Evolutionary conservation across 2,329 filamentous ascomycete genomes (phyloP), one percentile per base, ranked within the genome.

Genomic region (Pseudocercospora vitis): DNA sequence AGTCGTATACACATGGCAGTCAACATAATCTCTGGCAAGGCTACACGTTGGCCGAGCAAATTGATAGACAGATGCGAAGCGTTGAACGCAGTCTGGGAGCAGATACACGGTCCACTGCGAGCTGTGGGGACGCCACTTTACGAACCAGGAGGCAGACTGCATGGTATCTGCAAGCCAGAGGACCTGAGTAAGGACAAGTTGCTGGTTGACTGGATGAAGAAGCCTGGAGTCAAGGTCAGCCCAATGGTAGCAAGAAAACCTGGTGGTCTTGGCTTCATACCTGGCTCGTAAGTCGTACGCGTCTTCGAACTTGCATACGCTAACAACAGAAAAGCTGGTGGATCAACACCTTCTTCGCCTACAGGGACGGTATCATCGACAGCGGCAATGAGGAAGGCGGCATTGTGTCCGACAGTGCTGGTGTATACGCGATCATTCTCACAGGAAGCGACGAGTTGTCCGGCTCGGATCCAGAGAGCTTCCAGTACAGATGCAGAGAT

Each of bases 1-100:
- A 75, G 74, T 5, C 71, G 76, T 14, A 74, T 79, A n/a, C 75
- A 78, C 53, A 65, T 69, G 28, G 76, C 76, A 0, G 63, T 79
- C 6, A 61, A 67, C 42, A 71, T 73, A 2, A 70, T 79, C 3
- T 58, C 72, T 7, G 74, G 75, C 3, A 69, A 70, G 21, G 75
- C 73, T 2, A 78, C 76, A 2, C 65, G 76, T 29, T 79, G 76
- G 76, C 76, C 76, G 7, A 63, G 65, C 0, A 67, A 70, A 26
- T 59, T 78, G 21, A 73, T 73, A 11, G 73, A 77, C 32, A 70
- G 74, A 26, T 74, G 74, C 50, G 76, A 79, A 55, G 66, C 67
- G 26, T 64, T 78, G 28, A 66, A 73, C 12, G 53, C 63, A 4
- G 55, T 64, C 1, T 78, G 75, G 76, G 69, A 68, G 33, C 54